phyloP scores from a whole-genome alignment of 2,329 filamentous ascomycete species.

The Lachnum nothofagi region DNA sequence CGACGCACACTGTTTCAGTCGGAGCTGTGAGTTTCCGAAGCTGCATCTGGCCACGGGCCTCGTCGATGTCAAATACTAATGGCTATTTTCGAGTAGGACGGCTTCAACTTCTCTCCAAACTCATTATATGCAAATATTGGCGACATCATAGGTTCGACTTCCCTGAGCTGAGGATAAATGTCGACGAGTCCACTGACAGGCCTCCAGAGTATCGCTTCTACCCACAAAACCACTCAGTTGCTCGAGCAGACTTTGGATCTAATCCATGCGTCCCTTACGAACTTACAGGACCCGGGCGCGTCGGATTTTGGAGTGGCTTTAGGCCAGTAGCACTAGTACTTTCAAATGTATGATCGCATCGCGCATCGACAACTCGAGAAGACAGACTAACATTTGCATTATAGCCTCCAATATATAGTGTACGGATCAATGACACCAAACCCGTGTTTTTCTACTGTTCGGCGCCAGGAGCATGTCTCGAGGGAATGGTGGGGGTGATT shows the following conservation, averaged over 20 bases:
- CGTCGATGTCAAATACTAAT: constrained; percentile 4
- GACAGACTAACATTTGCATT: constrained; percentile 5
- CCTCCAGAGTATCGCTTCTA: constrained; percentile 52
- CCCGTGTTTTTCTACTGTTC: constrained; percentile 69
- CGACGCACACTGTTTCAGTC: constrained; percentile 30
- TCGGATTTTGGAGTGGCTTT: constrained; percentile 52
- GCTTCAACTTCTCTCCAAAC: constrained; percentile 34
- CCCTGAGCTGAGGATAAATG: background rate
- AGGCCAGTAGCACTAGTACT: constrained; percentile 39
- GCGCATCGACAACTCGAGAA: background rate
- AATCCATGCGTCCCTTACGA: constrained; percentile 62
- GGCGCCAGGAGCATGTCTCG: constrained; percentile 59
- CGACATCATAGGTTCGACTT: constrained; percentile 41
- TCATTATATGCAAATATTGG: constrained; percentile 38
- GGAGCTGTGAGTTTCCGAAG: constrained; percentile 28
- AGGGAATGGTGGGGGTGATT: constrained; percentile 71
- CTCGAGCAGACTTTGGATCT: constrained; percentile 49
- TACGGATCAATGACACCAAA: constrained; percentile 53
- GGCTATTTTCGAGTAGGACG: constrained; percentile 15
- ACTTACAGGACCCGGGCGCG: constrained; percentile 42
- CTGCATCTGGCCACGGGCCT: background rate
- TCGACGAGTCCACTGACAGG: constrained; percentile 3
- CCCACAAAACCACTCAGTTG: constrained; percentile 59
- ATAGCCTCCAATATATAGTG: constrained; percentile 37
- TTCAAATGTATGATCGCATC: constrained; percentile 35